Evolutionary conservation across 768 basidiomycete species (phyloP).

Genomic region (Leccinum subtestaceum): DNA sequence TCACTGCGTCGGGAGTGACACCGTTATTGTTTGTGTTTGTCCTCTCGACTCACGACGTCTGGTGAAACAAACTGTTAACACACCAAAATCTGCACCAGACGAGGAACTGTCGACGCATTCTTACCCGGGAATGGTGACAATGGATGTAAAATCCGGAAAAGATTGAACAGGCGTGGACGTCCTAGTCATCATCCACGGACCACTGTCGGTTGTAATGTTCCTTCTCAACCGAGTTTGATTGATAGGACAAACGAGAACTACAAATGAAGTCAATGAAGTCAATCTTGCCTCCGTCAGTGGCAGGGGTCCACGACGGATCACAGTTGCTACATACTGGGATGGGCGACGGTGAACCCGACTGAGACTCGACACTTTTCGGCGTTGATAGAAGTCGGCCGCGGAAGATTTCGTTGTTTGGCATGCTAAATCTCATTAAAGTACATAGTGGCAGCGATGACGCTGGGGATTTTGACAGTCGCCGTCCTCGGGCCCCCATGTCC

Average conservation of each 20-base stretch:
- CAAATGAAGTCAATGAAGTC: neutral
- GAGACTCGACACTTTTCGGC: neutral
- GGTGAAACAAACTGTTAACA: no score
- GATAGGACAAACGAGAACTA: neutral
- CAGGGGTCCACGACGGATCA: neutral
- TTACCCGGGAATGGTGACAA: neutral
- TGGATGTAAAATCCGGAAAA: no score
- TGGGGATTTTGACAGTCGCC: neutral
- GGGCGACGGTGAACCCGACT: neutral
- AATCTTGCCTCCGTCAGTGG: neutral
- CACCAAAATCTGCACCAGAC: no score
- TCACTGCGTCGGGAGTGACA: neutral
- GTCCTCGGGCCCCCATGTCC: neutral
- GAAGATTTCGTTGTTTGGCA: neutral
- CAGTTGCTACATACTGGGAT: neutral
- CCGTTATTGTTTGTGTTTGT: neutral
- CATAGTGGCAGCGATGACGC: neutral
- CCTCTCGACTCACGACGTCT: no score
- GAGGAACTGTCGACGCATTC: neutral
- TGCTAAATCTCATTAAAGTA: neutral
- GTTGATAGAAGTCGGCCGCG: neutral
- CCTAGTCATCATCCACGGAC: no score
- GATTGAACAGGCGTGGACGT: no score
- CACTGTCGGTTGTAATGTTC: no score
- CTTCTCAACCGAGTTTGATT: no score